Evolutionary conservation across 2,329 filamentous ascomycete genomes (phyloP).

Genomic region (Aspergillus pseudotamarii): DNA sequence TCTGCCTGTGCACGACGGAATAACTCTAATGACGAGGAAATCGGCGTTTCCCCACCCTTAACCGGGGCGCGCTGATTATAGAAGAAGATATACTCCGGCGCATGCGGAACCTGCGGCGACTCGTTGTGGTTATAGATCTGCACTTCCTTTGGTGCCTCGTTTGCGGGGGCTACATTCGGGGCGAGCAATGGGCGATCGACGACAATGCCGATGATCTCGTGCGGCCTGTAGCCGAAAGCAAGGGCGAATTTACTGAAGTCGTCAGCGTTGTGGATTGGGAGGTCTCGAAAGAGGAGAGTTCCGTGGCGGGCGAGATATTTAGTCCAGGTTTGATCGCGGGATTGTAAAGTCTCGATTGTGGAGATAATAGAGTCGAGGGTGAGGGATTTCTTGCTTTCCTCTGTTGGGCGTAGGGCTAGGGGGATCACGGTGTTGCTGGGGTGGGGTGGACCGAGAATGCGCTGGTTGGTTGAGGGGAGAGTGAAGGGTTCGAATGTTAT

Average conservation of each 20-base stretch:
- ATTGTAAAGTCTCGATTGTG: conserved; percentile 42
- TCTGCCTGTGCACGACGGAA: conserved; percentile 50
- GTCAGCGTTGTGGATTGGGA: conserved; percentile 48
- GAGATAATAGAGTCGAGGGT: conserved; percentile 40
- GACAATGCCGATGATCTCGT: conserved; percentile 57
- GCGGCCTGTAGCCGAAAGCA: conserved; percentile 51
- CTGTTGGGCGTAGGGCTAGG: conserved; percentile 42
- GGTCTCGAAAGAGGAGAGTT: conserved; percentile 50
- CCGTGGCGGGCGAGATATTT: conserved; percentile 50
- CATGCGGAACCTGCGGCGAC: conserved; percentile 54
- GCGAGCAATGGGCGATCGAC: conserved; percentile 50
- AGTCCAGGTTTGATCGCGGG: conserved; percentile 38
- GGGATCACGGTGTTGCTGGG: conserved; percentile 42
- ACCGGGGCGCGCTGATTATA: conserved; percentile 45
- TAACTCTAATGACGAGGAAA: conserved; percentile 53
- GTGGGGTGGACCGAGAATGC: conserved; percentile 44
- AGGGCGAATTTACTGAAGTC: conserved; percentile 55
- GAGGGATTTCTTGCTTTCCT: conserved; percentile 18
- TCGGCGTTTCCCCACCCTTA: conserved; percentile 47
- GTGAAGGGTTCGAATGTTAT: conserved; percentile 43
- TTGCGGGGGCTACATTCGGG: conserved; percentile 51
- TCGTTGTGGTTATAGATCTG: conserved; percentile 57
- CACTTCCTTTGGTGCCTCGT: conserved; percentile 52
- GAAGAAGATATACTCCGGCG: conserved; percentile 57
- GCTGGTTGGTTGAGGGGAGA: conserved; percentile 47